These are phyloP conservation scores for Echinosphaeria canescens DNA, from an alignment of 2,329 filamentous ascomycete species.

Conservation along the genomic window DNA sequence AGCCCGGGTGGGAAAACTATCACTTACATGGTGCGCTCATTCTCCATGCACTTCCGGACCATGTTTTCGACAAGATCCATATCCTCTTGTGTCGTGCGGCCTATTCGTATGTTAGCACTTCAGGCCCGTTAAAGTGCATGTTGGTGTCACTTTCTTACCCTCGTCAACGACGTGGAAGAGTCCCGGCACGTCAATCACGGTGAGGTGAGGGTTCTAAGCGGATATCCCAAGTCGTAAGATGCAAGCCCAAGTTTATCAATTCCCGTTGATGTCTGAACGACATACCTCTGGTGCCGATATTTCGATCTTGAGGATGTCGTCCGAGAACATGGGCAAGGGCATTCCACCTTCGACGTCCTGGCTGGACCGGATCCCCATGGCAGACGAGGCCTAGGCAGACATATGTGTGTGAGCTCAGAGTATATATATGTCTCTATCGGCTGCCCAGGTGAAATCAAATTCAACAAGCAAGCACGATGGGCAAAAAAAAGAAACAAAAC, in stretches of 20 bases:
- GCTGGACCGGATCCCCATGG: slow-evolving; percentile 18
- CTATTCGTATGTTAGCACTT: slow-evolving; percentile 11
- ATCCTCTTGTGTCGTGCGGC: slow-evolving; percentile 20
- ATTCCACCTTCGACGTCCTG: background rate
- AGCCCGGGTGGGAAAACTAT: slow-evolving; percentile 2
- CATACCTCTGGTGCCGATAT: slow-evolving; percentile 19
- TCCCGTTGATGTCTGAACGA: background rate
- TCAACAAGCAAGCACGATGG: too few relatives aligned
- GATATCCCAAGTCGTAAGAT: background rate
- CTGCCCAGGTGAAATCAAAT: too few relatives aligned
- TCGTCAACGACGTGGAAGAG: too few relatives aligned
- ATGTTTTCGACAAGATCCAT: slow-evolving; percentile 21
- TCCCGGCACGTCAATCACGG: slow-evolving; percentile 30
- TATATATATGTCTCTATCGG: too few relatives aligned
- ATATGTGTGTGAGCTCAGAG: too few relatives aligned
- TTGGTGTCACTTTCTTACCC: too few relatives aligned
- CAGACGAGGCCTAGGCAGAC: too few relatives aligned
- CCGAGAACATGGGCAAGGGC: slow-evolving; percentile 16
- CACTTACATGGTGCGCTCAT: slow-evolving; percentile 24
- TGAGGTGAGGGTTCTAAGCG: slow-evolving; percentile 19
- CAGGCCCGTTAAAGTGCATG: too few relatives aligned
- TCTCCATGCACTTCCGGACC: slow-evolving; percentile 21
- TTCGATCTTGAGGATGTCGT: slow-evolving; percentile 21
- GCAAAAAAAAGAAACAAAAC: too few relatives aligned
- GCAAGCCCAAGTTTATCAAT: background rate